These are phyloP conservation scores for Galerina marginata DNA, from an alignment of 768 basidiomycete species.

Conservation along the genomic window DNA sequence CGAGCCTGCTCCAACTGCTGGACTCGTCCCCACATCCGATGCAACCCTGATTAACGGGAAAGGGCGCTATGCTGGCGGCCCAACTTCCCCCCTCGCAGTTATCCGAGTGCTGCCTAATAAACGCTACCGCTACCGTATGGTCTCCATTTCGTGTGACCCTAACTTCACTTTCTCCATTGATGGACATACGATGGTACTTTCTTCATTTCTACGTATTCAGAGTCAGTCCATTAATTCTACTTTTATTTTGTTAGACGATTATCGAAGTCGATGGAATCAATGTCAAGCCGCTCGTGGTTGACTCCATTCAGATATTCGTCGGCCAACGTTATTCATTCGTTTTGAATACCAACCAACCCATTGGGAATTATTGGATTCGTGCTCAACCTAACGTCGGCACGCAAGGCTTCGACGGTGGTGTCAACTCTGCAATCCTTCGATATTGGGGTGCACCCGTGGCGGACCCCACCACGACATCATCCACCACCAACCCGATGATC, in stretches of 20 bases:
- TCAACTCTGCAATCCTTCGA: constrained; percentile 60
- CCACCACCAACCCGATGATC: constrained; percentile 31
- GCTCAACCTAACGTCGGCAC: constrained; percentile 36
- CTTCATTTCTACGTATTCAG: background rate
- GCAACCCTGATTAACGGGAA: constrained; percentile 53
- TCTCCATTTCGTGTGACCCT: constrained; percentile 51
- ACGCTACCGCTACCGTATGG: constrained; percentile 55
- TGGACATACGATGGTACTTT: constrained; percentile 42
- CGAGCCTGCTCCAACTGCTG: constrained; percentile 31
- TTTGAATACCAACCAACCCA: constrained; percentile 39
- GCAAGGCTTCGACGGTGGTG: constrained; percentile 33
- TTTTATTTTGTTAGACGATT: constrained; percentile 29
- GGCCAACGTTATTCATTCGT: constrained; percentile 54
- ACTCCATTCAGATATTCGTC: constrained; percentile 36
- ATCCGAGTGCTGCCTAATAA: constrained; percentile 40
- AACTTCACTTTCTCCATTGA: constrained; percentile 52
- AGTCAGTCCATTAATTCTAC: background rate
- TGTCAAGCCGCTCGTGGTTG: constrained; percentile 40
- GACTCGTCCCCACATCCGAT: constrained; percentile 35
- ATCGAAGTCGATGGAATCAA: constrained; percentile 48
- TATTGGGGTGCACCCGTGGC: constrained; percentile 45
- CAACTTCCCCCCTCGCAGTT: constrained; percentile 38
- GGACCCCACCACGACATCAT: constrained; percentile 45
- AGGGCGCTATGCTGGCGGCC: constrained; percentile 46
- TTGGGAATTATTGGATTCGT: constrained; percentile 52